Evolutionary conservation across 2,329 filamentous ascomycete species (phyloP), one percentile per base, ranked within the genome.

Genomic region (Blastomyces silverae): DNA sequence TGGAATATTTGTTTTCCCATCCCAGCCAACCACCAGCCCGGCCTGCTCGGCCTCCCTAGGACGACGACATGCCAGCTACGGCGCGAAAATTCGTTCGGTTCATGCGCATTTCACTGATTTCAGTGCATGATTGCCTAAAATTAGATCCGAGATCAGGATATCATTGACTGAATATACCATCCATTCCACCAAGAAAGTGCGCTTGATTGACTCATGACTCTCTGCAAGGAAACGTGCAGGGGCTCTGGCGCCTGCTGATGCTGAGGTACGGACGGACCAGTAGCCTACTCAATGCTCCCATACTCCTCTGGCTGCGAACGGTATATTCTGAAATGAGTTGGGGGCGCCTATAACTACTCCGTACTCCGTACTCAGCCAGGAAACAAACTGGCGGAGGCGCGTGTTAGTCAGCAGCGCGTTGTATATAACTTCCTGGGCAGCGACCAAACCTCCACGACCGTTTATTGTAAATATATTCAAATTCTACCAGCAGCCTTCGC

Each of bases 241-340:
- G 46, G 17, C 46, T 50, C 46, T 50, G 17, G 17, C 46, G 2
- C 46, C 46, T 50, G 0, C 46, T 50, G 46, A n/a, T n/a, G n/a
- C n/a, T n/a, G n/a, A n/a, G n/a, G n/a, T n/a, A n/a, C n/a, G n/a
- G n/a, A n/a, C n/a, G n/a, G n/a, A n/a, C n/a, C n/a, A n/a, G n/a
- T n/a, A n/a, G n/a, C n/a, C n/a, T 31, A 31, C 28, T 31, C 28
- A 31, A n/a, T n/a, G n/a, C n/a, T n/a, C n/a, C n/a, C n/a, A n/a
- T n/a, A n/a, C n/a, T n/a, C n/a, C n/a, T n/a, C 3, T 31, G 28
- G 3, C 28, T 50, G 17, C 46, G 46, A 2, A 50, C 46, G 46
- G 46, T 50, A 50, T 50, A 50, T 50, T 50, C 46, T 50, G 46
- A 50, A n/a, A 50, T 50, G 46, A 50, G 46, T 50, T 50, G 46